Conservation (phyloP, 108 stramenopile species). For the Aurantiochytrium sp. region DNA sequence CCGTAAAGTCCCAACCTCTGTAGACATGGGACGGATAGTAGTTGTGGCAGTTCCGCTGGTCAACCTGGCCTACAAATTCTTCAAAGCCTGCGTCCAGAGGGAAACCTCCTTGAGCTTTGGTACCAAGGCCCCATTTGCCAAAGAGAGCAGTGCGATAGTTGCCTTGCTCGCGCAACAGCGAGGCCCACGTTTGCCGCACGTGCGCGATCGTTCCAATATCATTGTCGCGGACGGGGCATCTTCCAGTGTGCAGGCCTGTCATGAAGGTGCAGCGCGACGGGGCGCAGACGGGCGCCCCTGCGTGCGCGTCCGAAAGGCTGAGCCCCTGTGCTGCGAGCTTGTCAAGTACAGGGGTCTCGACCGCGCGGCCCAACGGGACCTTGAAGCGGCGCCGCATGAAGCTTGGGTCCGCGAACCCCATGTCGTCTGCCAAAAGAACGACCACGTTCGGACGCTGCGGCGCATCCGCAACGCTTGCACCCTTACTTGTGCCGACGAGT, state of each 20-base stretch:
- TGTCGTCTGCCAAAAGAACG: background rate
- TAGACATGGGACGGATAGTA: background rate
- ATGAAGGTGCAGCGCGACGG: background rate
- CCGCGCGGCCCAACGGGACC: background rate
- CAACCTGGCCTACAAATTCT: background rate
- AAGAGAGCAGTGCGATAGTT: background rate
- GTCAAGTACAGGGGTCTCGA: background rate
- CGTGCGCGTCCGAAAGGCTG: background rate
- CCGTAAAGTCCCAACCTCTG: background rate
- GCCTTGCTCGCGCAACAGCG: background rate
- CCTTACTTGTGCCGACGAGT: too few species aligned
- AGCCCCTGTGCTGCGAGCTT: background rate
- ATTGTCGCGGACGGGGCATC: background rate
- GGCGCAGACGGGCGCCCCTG: slow-evolving; percentile 9
- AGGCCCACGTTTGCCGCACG: background rate
- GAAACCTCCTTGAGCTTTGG: background rate
- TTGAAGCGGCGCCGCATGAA: background rate
- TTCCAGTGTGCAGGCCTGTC: slow-evolving; percentile 12
- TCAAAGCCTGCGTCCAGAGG: background rate
- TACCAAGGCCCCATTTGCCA: slow-evolving; percentile 1
- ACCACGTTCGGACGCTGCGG: too few species aligned
- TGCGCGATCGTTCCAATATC: background rate
- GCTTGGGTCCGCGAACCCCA: background rate
- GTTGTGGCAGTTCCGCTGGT: background rate
- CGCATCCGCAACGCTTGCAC: too few species aligned